phyloP scores from a whole-genome alignment of 2,329 filamentous ascomycete genomes.

The Onygenales sp. region DNA sequence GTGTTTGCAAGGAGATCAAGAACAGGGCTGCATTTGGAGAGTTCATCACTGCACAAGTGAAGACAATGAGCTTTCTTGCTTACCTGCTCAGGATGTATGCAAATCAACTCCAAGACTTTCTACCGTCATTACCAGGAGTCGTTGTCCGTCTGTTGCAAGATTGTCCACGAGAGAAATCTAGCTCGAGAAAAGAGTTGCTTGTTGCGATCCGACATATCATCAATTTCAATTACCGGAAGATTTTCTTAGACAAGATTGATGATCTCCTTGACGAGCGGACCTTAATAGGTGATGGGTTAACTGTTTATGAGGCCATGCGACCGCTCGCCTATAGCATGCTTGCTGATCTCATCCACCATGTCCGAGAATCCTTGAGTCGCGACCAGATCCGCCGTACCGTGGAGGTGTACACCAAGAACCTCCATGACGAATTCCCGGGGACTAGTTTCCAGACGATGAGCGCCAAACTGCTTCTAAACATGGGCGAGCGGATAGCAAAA shows the following conservation, averaged over 20 bases:
- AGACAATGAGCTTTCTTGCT: slow-evolving; percentile 97
- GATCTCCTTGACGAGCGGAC: slow-evolving; percentile 90
- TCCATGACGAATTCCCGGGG: slow-evolving; percentile 91
- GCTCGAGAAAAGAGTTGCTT: slow-evolving; percentile 84
- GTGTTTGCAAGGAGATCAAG: slow-evolving; percentile 86
- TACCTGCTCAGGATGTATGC: slow-evolving; percentile 85
- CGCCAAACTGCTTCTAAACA: slow-evolving; percentile 89
- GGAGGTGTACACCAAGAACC: slow-evolving; percentile 91
- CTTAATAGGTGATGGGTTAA: slow-evolving; percentile 88
- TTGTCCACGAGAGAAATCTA: slow-evolving; percentile 88
- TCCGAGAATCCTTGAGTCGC: slow-evolving; percentile 76
- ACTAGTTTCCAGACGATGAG: slow-evolving; percentile 99
- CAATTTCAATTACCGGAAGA: slow-evolving; percentile 95
- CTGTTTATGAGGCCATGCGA: slow-evolving; percentile 92
- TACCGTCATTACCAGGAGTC: slow-evolving; percentile 75
- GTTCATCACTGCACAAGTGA: slow-evolving; percentile 95
- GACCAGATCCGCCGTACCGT: slow-evolving; percentile 93
- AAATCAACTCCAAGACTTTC: slow-evolving; percentile 76
- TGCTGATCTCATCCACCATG: slow-evolving; percentile 93
- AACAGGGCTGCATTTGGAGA: slow-evolving; percentile 92
- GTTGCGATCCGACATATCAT: slow-evolving; percentile 98
- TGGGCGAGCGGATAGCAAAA: slow-evolving; percentile 96
- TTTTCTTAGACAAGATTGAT: slow-evolving; percentile 90
- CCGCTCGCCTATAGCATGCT: slow-evolving; percentile 97
- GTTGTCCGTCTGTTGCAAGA: slow-evolving; percentile 87